These are phyloP conservation scores for Saccharum officinarum DNA, from an alignment of 176 grass and related monocot genomes.

Conservation along the genomic window DNA sequence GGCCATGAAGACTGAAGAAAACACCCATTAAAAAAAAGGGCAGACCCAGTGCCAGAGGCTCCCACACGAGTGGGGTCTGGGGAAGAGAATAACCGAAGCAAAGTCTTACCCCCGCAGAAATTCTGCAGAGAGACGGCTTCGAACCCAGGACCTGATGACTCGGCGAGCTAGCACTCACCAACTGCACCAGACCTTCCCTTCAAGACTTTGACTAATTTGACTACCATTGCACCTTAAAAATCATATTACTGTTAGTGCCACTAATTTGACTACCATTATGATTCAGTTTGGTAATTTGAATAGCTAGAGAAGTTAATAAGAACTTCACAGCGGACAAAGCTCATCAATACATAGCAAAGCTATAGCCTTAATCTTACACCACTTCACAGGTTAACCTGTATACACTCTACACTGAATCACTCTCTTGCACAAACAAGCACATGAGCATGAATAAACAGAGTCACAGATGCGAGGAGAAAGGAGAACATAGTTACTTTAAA, in stretches of 20 bases:
- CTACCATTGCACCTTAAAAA: not conserved
- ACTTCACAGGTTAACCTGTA: not conserved
- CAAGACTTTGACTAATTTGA: too few species aligned
- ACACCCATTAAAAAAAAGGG: too few species aligned
- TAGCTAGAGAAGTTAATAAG: not conserved
- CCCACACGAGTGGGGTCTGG: too few species aligned
- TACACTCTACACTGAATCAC: not conserved
- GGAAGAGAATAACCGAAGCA: too few species aligned
- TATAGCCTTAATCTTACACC: not conserved
- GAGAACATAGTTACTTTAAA: not conserved
- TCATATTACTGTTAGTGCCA: not conserved
- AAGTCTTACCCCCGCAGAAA: too few species aligned
- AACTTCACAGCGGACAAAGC: not conserved
- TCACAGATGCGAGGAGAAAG: not conserved
- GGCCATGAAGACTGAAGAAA: too few species aligned
- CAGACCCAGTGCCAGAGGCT: too few species aligned
- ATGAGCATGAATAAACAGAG: not conserved
- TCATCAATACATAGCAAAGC: not conserved
- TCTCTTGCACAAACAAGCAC: conserved; percentile 1
- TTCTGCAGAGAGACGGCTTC: not conserved
- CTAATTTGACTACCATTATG: not conserved
- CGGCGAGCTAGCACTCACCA: too few species aligned
- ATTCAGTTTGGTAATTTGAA: not conserved
- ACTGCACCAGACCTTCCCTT: too few species aligned
- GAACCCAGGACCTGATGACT: too few species aligned